phyloP scores from a whole-genome alignment of 1,284 basidiomycete species.

The Xanthoconium separans region DNA sequence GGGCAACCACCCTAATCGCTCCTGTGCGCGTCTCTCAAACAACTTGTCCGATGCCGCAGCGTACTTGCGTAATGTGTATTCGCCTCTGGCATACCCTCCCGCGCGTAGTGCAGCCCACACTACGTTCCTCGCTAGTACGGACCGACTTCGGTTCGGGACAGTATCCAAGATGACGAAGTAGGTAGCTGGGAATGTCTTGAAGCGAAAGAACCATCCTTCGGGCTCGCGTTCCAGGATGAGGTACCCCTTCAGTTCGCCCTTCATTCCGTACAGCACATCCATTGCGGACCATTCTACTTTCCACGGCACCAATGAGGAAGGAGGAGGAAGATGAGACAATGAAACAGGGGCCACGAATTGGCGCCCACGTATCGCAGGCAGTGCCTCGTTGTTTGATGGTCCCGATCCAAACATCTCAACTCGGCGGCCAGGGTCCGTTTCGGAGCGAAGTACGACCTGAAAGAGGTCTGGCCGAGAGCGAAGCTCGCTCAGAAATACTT shows the following conservation, averaged over 20 bases:
- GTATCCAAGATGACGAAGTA: neutral
- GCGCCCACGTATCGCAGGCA: neutral
- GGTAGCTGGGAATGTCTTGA: neutral
- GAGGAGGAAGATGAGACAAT: neutral
- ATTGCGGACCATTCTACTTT: neutral
- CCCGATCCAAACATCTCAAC: conserved; percentile 24
- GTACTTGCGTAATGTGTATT: conserved; percentile 6
- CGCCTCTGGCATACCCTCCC: conserved; percentile 11
- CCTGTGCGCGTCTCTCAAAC: conserved; percentile 4
- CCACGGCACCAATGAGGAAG: neutral
- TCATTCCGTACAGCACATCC: neutral
- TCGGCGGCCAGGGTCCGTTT: neutral
- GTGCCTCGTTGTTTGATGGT: neutral
- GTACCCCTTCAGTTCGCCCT: neutral
- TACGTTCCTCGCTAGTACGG: conserved; percentile 10
- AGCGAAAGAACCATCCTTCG: neutral
- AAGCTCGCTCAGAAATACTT: conserved; percentile 30
- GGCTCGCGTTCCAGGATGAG: neutral
- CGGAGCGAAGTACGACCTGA: conserved; percentile 23
- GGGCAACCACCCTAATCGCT: conserved; percentile 19
- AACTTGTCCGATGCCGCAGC: neutral
- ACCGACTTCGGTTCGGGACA: neutral
- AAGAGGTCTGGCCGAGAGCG: conserved; percentile 32
- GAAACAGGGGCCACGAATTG: conserved; percentile 26
- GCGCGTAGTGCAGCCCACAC: conserved; percentile 23